These are phyloP conservation scores for Cladosporium cucumerinum DNA, from an alignment of 2,329 filamentous ascomycete genomes.

Conservation along the genomic window DNA sequence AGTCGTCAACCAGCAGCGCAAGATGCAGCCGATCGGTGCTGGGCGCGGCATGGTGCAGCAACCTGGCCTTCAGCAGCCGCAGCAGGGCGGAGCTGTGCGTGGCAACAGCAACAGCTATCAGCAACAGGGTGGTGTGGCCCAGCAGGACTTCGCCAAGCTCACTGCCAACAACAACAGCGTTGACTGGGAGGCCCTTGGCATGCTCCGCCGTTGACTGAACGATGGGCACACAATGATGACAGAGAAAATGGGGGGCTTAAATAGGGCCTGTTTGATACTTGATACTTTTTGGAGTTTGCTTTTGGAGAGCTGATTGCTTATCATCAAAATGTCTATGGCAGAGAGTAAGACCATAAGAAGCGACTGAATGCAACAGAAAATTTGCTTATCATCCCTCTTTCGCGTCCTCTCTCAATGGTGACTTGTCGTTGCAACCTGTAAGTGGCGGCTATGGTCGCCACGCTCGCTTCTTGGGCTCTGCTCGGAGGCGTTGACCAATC, in stretches of 20 bases:
- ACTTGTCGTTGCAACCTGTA: background rate
- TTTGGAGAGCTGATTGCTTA: background rate
- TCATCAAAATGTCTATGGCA: background rate
- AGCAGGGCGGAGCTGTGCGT: background rate
- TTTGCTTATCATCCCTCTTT: background rate
- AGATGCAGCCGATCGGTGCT: slow-evolving; percentile 9
- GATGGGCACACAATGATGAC: background rate
- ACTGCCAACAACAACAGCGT: background rate
- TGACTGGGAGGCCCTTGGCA: slow-evolving; percentile 9
- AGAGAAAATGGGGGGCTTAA: background rate
- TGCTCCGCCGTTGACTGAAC: background rate
- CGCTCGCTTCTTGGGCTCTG: background rate
- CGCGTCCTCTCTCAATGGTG: background rate
- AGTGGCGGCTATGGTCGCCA: background rate
- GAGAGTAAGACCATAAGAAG: slow-evolving; percentile 10
- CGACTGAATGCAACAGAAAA: background rate
- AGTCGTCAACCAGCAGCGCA: background rate
- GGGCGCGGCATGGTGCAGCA: background rate
- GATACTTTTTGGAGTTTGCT: background rate
- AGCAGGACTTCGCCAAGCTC: slow-evolving; percentile 11
- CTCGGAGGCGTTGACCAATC: background rate
- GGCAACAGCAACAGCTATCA: background rate
- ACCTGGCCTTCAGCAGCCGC: background rate
- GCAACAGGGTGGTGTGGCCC: background rate
- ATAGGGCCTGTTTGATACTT: background rate